Conservation (phyloP, 2,329 filamentous ascomycete species). For the Alternaria dauci region DNA sequence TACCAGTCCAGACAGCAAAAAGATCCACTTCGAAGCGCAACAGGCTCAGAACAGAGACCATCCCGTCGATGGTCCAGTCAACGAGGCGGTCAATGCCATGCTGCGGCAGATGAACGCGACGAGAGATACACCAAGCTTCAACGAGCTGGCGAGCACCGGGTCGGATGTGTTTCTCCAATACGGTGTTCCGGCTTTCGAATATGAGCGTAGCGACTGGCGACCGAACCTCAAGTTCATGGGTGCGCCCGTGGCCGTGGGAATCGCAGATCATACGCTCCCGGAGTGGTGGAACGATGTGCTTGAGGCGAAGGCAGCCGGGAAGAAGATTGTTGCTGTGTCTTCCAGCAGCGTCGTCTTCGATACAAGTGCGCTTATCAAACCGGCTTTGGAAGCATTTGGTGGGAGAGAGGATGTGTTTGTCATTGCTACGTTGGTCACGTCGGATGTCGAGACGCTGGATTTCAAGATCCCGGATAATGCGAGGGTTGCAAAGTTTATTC, state of each 20-base stretch:
- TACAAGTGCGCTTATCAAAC: conserved; percentile 55
- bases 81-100: conserved; percentile 20
- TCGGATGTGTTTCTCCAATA: conserved; percentile 45
- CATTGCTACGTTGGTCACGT: conserved; percentile 46
- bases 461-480: conserved; percentile 53
- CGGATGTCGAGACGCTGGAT: conserved; percentile 24
- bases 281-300: conserved; percentile 58
- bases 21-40: conserved; percentile 16
- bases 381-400: conserved; percentile 55
- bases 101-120: conserved; percentile 16
- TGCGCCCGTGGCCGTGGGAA: conserved; percentile 18
- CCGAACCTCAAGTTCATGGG: conserved; percentile 56
- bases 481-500: conserved; percentile 57
- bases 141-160: conserved; percentile 30
- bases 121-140: conserved; percentile 6
- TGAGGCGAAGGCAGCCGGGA: conserved; percentile 48
- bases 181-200: conserved; percentile 48
- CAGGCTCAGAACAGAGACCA: conserved; percentile 7
- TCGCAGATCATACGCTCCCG: conserved; percentile 43
- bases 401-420: conserved; percentile 52
- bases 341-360: conserved; percentile 58
- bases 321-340: conserved; percentile 54
- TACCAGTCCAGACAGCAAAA: conserved; percentile 11
- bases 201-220: conserved; percentile 48
- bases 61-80: conserved; percentile 20